These are phyloP conservation scores for Vigna angularis DNA, from an alignment of 306 rosid genomes.

Conservation along the genomic window DNA sequence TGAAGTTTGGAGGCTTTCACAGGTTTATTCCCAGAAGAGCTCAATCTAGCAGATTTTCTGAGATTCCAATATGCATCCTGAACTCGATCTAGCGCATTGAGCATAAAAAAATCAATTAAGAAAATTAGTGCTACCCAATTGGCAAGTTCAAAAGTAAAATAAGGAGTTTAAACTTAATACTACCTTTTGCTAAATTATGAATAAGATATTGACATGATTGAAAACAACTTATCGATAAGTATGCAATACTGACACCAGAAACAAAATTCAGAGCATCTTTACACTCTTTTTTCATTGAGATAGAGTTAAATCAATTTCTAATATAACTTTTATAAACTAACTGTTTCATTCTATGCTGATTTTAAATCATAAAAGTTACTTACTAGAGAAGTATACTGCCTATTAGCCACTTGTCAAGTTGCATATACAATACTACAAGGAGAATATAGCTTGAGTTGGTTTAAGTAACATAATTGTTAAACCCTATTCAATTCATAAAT, in stretches of 20 bases:
- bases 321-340: background rate
- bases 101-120: conserved; percentile 15
- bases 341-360: background rate
- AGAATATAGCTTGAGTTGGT: conserved; percentile 14
- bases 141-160: conserved; percentile 13
- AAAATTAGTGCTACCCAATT: background rate
- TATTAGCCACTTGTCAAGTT: background rate
- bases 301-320: background rate
- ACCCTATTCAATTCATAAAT: conserved; percentile 13
- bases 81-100: conserved; percentile 65
- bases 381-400: background rate
- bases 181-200: conserved; percentile 15
- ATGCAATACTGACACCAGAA: conserved; percentile 14
- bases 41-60: conserved; percentile 55
- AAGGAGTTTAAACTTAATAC: conserved; percentile 1
- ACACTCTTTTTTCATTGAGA: background rate
- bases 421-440: background rate
- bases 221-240: conserved; percentile 23
- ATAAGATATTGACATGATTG: background rate
- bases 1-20: conserved; percentile 49
- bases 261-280: conserved; percentile 2
- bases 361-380: conserved; percentile 20
- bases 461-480: background rate
- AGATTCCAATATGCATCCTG: conserved; percentile 79
- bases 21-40: conserved; percentile 48